Conservation (phyloP, 148 eudicot genomes). For the Rhododendron williamsianum region DNA sequence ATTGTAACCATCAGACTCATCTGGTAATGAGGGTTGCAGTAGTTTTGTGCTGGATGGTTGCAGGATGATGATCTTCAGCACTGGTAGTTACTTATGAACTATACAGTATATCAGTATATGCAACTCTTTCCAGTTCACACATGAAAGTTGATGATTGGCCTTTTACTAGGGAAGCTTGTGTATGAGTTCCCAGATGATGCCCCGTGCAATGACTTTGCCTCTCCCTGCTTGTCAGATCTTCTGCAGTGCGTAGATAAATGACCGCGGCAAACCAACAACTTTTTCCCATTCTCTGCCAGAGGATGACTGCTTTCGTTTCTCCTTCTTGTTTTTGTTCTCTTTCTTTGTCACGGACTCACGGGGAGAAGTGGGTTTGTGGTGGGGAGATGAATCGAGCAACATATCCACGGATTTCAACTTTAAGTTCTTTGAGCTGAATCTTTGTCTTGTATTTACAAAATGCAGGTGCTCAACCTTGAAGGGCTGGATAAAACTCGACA, state of each 20-base stretch:
- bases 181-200: not conserved
- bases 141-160: slow-evolving; percentile 4
- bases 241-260: not conserved
- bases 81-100: not conserved
- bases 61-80: not conserved
- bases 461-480: slow-evolving; percentile 82
- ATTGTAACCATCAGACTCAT: not conserved
- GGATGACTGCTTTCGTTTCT: not conserved
- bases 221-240: not conserved
- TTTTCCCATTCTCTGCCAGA: not conserved
- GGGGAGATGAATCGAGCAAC: not conserved
- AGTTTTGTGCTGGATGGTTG: not conserved
- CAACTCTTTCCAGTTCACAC: not conserved
- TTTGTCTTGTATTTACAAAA: not conserved
- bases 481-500: slow-evolving; percentile 89
- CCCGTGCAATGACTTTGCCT: not conserved
- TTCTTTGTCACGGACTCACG: not conserved
- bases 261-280: not conserved
- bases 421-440: not conserved
- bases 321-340: not conserved
- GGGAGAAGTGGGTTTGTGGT: not conserved
- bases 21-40: not conserved
- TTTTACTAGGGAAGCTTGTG: not conserved
- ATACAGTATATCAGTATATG: not conserved
- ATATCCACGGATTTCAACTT: not conserved